phyloP scores from a whole-genome alignment of 2,329 filamentous ascomycete genomes.

The Penicillium sp. region DNA sequence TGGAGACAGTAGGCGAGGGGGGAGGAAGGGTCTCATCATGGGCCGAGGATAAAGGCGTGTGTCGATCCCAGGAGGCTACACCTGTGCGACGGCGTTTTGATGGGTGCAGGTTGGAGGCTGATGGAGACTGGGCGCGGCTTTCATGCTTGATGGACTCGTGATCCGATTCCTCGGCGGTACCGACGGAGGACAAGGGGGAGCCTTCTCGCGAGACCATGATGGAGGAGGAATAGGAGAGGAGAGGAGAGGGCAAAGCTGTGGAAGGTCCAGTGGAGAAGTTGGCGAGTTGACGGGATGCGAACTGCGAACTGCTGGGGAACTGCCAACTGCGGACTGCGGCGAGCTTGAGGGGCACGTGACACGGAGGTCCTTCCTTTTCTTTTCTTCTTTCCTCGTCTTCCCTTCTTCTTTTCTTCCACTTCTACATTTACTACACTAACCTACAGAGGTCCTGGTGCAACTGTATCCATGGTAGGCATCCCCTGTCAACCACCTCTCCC shows the following conservation, averaged over 20 bases:
- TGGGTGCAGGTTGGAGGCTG: slow-evolving; percentile 47
- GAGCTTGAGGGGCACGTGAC: not conserved
- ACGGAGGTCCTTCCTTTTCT: not conserved
- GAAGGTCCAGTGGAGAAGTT: too few relatives aligned
- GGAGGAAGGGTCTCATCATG: slow-evolving; percentile 45
- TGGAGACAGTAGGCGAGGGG: slow-evolving; percentile 64
- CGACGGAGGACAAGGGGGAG: slow-evolving; percentile 68
- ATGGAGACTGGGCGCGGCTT: slow-evolving; percentile 51
- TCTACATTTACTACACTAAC: not conserved
- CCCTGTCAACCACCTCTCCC: slow-evolving; percentile 16
- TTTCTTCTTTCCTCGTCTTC: not conserved
- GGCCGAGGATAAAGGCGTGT: slow-evolving; percentile 54
- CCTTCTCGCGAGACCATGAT: slow-evolving; percentile 53
- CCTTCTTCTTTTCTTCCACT: slow-evolving; percentile 3
- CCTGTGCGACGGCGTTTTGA: slow-evolving; percentile 55
- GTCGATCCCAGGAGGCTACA: slow-evolving; percentile 50
- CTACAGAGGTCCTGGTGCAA: not conserved
- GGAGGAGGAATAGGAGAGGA: slow-evolving; percentile 9
- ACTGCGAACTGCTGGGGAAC: not conserved
- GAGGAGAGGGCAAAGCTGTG: slow-evolving; percentile 5
- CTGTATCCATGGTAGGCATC: slow-evolving; percentile 14
- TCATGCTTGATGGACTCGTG: slow-evolving; percentile 60
- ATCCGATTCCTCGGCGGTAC: slow-evolving; percentile 63
- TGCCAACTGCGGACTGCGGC: too few relatives aligned
- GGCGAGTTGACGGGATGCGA: not conserved